phyloP scores from a whole-genome alignment of 352 stramenopile genomes.

The Pythium grandisporangium region DNA sequence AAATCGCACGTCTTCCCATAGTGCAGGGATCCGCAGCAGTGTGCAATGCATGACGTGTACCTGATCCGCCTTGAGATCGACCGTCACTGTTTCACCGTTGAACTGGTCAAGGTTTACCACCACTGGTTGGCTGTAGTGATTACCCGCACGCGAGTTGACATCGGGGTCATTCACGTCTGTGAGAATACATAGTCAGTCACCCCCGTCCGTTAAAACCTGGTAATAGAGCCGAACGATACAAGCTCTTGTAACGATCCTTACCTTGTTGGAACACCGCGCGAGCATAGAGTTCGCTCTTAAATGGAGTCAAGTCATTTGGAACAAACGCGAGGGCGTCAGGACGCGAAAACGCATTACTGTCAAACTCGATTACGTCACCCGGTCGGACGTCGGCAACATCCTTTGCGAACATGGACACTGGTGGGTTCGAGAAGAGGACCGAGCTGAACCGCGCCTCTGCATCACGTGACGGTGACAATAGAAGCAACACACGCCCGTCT shows the following conservation, averaged over 20 bases:
- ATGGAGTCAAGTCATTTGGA: constrained; percentile 40
- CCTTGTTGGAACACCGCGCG: constrained; percentile 61
- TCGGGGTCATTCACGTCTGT: constrained; percentile 61
- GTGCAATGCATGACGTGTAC: too few species aligned
- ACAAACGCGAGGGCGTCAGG: constrained; percentile 52
- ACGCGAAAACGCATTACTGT: constrained; percentile 47
- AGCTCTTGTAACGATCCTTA: constrained; percentile 9
- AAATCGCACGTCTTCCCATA: too few species aligned
- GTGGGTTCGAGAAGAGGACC: constrained; percentile 45
- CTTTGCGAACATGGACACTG: constrained; percentile 64
- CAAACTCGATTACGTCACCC: constrained; percentile 52
- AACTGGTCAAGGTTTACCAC: constrained; percentile 21
- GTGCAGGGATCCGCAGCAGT: too few species aligned
- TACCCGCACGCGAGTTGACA: constrained; percentile 44
- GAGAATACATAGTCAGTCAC: too few species aligned
- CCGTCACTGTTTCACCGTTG: constrained; percentile 18
- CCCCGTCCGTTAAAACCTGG: too few species aligned
- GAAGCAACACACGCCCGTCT: constrained; percentile 50
- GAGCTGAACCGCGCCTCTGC: constrained; percentile 42
- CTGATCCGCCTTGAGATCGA: constrained; percentile 43
- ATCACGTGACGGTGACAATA: constrained; percentile 29
- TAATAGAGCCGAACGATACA: neutral
- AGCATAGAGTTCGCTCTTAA: constrained; percentile 33
- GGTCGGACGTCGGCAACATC: constrained; percentile 45
- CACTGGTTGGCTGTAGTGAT: constrained; percentile 49